Evolutionary conservation across 2,329 filamentous ascomycete genomes (phyloP), one percentile per base, ranked within the genome.

Genomic region (Samsoniella hepiali): DNA sequence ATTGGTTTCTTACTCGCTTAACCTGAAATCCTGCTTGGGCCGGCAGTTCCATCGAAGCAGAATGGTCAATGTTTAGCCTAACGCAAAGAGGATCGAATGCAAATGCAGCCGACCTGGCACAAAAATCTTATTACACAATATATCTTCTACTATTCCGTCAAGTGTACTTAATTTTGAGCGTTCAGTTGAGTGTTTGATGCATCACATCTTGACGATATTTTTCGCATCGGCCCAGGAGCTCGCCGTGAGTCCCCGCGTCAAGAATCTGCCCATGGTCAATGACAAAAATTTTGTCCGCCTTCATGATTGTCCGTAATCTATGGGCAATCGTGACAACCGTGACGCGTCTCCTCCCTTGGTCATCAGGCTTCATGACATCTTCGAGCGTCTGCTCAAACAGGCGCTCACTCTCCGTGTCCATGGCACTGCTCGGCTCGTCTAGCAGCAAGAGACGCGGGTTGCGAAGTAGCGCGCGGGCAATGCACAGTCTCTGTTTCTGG

Each of bases 361-460:
- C 38, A 29, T 45, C 55, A 9, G 38, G 38, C 54, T 72, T 74
- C 0, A 75, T 74, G 0, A 77, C 79, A 63, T 70, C 78, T 72
- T 86, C 81, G 42, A 89, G 76, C 0, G 82, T 85, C 3, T 85
- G 78, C 50, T 87, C 80, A 15, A 92, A 80, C 3, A 84, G 70
- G 17, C 76, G 77, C 13, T 88, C 86, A 34, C 81, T 85, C 68
- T 84, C 83, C 0, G 82, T 80, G 68, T 92, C 89, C 1, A 93
- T 77, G 5, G 86, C 87, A 36, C 83, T 86, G 0, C 89, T 91
- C 7, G 87, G 84, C 75, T 92, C 89, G 68, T 92, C 89, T 0
- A 92, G 77, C 34, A 92, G 80, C 13, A 91, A 73, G 1, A 92
- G 77, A 57, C 84, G 80, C 0, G 89, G 89, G 27, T 82, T 78